Conservation (phyloP, 495 filamentous ascomycete species). For the Podospora pseudoanserina region DNA sequence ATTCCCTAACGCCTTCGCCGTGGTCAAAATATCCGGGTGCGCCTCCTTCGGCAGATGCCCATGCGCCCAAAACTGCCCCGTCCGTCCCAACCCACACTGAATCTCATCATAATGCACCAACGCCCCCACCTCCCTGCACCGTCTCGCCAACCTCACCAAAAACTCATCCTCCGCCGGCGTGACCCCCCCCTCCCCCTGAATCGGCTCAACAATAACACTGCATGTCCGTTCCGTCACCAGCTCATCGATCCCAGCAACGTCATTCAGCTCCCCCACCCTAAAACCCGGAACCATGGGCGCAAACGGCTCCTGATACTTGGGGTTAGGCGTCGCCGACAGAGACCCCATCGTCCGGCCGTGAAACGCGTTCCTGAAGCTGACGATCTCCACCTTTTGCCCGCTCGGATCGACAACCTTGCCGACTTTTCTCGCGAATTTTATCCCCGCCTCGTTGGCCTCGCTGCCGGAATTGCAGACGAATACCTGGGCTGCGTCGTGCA, state of each 20-base stretch:
- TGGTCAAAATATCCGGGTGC: slow-evolving; percentile 91
- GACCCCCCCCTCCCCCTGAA: slow-evolving; percentile 95
- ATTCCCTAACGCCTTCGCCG: slow-evolving; percentile 93
- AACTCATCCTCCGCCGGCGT: slow-evolving; percentile 80
- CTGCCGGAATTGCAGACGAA: slow-evolving; percentile 94
- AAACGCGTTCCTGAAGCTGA: slow-evolving; percentile 88
- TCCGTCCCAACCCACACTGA: slow-evolving; percentile 85
- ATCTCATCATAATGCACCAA: slow-evolving; percentile 95
- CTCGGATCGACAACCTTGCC: slow-evolving; percentile 69
- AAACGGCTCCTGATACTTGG: slow-evolving; percentile 95
- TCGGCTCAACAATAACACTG: slow-evolving; percentile 94
- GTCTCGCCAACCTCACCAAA: slow-evolving; percentile 66
- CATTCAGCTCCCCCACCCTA: slow-evolving; percentile 79
- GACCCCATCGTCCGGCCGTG: slow-evolving; percentile 95
- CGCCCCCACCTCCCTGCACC: slow-evolving; percentile 84
- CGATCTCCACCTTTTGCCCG: slow-evolving; percentile 73
- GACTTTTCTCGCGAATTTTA: slow-evolving; percentile 93
- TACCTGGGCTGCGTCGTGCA: slow-evolving; percentile 74
- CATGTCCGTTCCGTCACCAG: slow-evolving; percentile 83
- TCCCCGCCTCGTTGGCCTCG: slow-evolving; percentile 95
- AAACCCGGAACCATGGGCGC: slow-evolving; percentile 94
- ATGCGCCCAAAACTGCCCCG: slow-evolving; percentile 89
- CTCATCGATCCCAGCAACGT: slow-evolving; percentile 61
- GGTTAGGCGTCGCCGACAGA: slow-evolving; percentile 92
- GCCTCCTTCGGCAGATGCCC: slow-evolving; percentile 63